A percentile compares a stretch with the other conserved stretches of the same genome.
These are phyloP conservation scores for Penicillium mononematosum DNA, from an alignment of 495 filamentous ascomycete genomes.

Conservation along the genomic window DNA sequence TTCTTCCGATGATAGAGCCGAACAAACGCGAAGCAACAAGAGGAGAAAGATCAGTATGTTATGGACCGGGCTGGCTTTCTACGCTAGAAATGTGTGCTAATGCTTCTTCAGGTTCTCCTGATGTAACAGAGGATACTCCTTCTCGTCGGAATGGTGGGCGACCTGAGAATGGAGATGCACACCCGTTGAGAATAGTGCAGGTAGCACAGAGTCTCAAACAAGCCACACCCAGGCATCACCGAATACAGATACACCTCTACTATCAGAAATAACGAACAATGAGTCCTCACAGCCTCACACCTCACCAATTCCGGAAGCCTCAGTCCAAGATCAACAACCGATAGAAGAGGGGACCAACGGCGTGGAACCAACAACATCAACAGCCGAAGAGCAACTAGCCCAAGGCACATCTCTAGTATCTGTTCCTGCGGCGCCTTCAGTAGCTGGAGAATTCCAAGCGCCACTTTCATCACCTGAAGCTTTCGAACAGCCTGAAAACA, in stretches of 20 bases:
- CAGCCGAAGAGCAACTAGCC: neutral
- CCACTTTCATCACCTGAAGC: conserved; percentile 5
- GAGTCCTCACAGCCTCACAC: neutral
- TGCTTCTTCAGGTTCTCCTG: conserved; percentile 18
- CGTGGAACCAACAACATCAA: neutral
- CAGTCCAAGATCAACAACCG: neutral
- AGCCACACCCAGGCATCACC: neutral
- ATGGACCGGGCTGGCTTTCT: neutral
- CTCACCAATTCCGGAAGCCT: neutral
- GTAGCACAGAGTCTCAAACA: conserved; percentile 3
- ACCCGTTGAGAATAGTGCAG: conserved; percentile 12
- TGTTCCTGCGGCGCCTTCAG: neutral
- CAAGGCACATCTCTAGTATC: neutral
- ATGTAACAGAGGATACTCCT: neutral
- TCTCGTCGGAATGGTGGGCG: conserved; percentile 5
- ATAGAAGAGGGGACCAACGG: neutral
- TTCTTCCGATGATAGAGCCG: conserved; percentile 17
- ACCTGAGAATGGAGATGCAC: conserved; percentile 1
- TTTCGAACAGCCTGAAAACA: neutral
- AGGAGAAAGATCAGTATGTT: conserved; percentile 25
- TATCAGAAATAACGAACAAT: neutral
- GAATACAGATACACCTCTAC: neutral
- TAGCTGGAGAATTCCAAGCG: neutral
- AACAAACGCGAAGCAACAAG: conserved; percentile 24
- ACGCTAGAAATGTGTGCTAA: conserved; percentile 7